phyloP scores from a whole-genome alignment of 2,329 filamentous ascomycete genomes.

The Nannizzia gypsea region DNA sequence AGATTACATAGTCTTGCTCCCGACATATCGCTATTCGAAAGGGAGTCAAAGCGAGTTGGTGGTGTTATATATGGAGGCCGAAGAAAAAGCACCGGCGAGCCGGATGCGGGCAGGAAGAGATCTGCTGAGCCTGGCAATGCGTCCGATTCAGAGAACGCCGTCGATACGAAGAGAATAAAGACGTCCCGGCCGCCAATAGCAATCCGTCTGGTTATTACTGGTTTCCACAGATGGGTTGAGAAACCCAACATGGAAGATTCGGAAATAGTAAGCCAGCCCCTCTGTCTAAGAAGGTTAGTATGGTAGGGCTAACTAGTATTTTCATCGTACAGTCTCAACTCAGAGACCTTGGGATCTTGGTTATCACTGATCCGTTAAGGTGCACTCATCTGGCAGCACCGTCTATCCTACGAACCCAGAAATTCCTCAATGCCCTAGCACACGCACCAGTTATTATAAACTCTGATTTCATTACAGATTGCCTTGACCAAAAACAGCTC shows the following conservation, averaged over 20 bases:
- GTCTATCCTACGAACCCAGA: conserved; percentile 74
- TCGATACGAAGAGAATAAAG: conserved; percentile 52
- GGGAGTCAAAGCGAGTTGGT: conserved; percentile 74
- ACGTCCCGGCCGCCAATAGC: conserved; percentile 52
- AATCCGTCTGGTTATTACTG: conserved; percentile 70
- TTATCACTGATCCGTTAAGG: conserved; percentile 61
- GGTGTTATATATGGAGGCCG: conserved; percentile 51
- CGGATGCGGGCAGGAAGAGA: conserved; percentile 28
- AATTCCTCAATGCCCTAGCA: conserved; percentile 82
- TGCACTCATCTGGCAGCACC: conserved; percentile 85
- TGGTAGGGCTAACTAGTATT: conserved; percentile 3
- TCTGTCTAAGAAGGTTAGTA: conserved; percentile 8
- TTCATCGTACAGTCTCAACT: conserved; percentile 53
- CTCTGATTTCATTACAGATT: conserved; percentile 65
- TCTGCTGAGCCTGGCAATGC: conserved; percentile 39
- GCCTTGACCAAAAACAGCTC: conserved; percentile 56
- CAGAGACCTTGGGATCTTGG: conserved; percentile 67
- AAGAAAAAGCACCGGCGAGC: conserved; percentile 30
- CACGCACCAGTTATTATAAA: conserved; percentile 66
- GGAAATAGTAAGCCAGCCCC: conserved; percentile 54
- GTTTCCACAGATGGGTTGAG: conserved; percentile 69
- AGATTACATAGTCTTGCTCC: conserved; percentile 64
- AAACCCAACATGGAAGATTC: conserved; percentile 61
- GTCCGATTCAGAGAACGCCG: conserved; percentile 36
- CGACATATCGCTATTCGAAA: conserved; percentile 83